Base-by-base conservation (phyloP, 1,284 basidiomycete species). In the Microbotryum silenes-acaulis region DNA sequence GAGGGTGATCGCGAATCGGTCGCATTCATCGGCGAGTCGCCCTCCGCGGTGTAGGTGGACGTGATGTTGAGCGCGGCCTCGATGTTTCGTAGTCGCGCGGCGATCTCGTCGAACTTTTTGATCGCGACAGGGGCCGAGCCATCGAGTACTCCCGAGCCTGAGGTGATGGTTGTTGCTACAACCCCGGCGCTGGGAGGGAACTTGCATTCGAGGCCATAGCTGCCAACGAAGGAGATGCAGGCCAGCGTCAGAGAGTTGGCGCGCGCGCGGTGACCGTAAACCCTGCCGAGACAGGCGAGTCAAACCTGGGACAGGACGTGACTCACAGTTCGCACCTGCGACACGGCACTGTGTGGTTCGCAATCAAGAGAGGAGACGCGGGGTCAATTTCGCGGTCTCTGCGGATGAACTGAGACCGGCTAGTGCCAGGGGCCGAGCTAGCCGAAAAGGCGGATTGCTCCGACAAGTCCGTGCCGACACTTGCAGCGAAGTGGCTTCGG, bases 131-230 rank as follows among this genome's bases (percentile, higher is more conserved):
- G 37, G 37, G 37, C 37, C 37, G 37, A 42, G 6, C 37, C 37
- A 42, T 42, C 37, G 12, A 42, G 12, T 18, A 12, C 14, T 6
- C 37, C 16, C 4, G 37, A 18, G 37, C 37, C 16, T 42, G 37
- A 42, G 37, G 37, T 14, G 37, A 42, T 42, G 12, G 10, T 25
- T 53, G 51, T 16, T 6, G 45, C n/a, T 1, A 45, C 21, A 3
- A 64, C 64, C 10, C 51, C 51, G 5, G 64, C 51, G 21, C 59
- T 51, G 20, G 64, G 57, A 8, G 66, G 64, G 23, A 69, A 69
- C 54, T 66, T 57, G 62, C 67, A 69, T 3, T 66, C 63, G 31
- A 69, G 60, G 29, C 64, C 64, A 58, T 69, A 69, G 20, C 63
- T 64, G 57, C 33, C 42, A 12, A 25, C 5, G 1, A 29, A 23